Conservation (phyloP, 805 yeast genomes). For the Yarrowia sp. region DNA sequence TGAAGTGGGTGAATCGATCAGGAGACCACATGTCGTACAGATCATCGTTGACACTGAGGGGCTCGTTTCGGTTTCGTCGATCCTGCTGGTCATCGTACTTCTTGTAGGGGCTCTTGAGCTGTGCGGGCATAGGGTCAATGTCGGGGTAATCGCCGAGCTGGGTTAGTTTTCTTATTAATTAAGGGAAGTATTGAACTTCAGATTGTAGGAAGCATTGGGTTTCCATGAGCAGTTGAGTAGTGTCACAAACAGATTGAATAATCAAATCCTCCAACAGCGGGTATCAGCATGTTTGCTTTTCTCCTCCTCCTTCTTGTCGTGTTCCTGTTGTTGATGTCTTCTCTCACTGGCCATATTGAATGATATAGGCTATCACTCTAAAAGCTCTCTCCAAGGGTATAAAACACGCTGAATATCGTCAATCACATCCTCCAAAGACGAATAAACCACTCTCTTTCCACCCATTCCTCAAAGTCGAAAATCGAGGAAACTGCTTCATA, state of each 20-base stretch:
- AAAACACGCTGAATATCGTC: too few species aligned
- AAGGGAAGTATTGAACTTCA: neutral
- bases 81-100: slow-evolving; percentile 78
- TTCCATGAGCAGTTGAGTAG: neutral
- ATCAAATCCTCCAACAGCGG: too few species aligned
- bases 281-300: too few species aligned
- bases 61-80: slow-evolving; percentile 73
- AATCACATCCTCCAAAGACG: neutral
- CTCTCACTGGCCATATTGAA: too few species aligned
- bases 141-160: slow-evolving; percentile 54
- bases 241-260: too few species aligned
- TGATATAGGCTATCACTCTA: too few species aligned
- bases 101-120: slow-evolving; percentile 63
- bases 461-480: too few species aligned
- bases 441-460: neutral
- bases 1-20: slow-evolving; percentile 60
- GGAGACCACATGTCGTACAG: slow-evolving; percentile 83
- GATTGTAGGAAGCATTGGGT: too few species aligned
- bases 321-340: too few species aligned
- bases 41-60: slow-evolving; percentile 59
- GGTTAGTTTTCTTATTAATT: neutral
- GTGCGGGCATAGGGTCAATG: slow-evolving; percentile 57
- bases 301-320: too few species aligned
- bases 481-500: too few species aligned
- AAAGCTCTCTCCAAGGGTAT: too few species aligned